These are phyloP conservation scores for Fusarium sp. DNA, from an alignment of 2,329 filamentous ascomycete species.

Conservation along the genomic window DNA sequence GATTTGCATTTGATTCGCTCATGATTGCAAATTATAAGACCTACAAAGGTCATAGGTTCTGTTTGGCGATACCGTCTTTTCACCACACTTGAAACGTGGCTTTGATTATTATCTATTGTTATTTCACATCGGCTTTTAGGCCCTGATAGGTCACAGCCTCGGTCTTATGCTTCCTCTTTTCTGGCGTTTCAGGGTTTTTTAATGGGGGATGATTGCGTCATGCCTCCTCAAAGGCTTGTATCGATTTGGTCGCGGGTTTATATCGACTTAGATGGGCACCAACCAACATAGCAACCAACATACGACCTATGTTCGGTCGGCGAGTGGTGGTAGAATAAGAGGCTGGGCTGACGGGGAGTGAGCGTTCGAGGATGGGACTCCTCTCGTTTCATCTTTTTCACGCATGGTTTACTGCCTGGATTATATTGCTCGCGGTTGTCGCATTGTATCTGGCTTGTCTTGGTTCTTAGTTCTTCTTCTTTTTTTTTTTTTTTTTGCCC, in stretches of 20 bases:
- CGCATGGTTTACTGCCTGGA: constrained; percentile 2
- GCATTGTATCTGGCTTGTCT: not conserved
- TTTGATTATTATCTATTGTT: not conserved
- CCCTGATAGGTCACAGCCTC: not conserved
- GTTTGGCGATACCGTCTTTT: constrained; percentile 12
- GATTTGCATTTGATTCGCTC: not conserved
- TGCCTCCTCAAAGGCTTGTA: constrained; percentile 2
- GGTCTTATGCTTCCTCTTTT: constrained; percentile 21
- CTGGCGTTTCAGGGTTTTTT: constrained; percentile 25
- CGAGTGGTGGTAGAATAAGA: constrained; percentile 15
- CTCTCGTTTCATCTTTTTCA: constrained; percentile 3
- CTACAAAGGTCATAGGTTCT: constrained; percentile 2
- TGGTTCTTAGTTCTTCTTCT: not conserved
- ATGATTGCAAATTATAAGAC: constrained; percentile 4
- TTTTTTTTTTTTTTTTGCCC: constrained; percentile 1
- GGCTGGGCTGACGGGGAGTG: constrained; percentile 1
- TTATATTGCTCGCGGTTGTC: not conserved
- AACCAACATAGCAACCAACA: not conserved
- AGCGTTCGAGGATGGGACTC: not conserved
- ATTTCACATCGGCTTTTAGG: constrained; percentile 22
- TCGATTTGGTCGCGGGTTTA: constrained; percentile 9
- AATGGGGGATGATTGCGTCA: constrained; percentile 17
- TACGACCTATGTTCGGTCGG: not conserved
- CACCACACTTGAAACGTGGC: not conserved
- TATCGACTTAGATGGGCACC: constrained; percentile 16